Evolutionary conservation across 2,329 filamentous ascomycete species (phyloP).

Genomic region (Chalara sp.): DNA sequence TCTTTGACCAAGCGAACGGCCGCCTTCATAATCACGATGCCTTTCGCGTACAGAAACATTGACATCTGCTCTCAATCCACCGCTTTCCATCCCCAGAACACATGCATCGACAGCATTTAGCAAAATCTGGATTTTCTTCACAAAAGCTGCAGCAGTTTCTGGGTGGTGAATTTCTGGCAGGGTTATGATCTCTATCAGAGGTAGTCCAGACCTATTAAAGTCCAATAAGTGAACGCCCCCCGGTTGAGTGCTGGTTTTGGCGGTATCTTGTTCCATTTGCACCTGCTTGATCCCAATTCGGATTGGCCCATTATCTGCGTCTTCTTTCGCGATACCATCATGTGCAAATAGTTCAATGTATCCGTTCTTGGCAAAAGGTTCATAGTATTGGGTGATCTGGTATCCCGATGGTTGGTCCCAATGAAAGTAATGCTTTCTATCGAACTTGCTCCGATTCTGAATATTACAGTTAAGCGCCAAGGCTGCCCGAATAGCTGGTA

Average conservation of each 20-base stretch:
- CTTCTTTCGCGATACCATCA: constrained; percentile 73
- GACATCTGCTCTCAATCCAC: constrained; percentile 85
- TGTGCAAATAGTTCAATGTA: constrained; percentile 61
- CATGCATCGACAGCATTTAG: constrained; percentile 78
- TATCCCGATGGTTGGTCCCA: constrained; percentile 96
- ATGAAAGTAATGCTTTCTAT: constrained; percentile 98
- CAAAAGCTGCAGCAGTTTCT: constrained; percentile 78
- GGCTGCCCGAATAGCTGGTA: constrained; percentile 87
- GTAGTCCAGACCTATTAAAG: constrained; percentile 87
- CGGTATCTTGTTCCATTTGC: constrained; percentile 96
- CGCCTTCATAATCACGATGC: constrained; percentile 19
- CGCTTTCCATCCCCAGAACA: constrained; percentile 86
- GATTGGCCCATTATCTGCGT: constrained; percentile 57
- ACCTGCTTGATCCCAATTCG: constrained; percentile 83
- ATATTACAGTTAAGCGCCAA: constrained; percentile 76
- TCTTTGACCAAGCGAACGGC: constrained; percentile 67
- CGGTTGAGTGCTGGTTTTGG: constrained; percentile 79
- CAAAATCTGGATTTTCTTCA: constrained; percentile 80
- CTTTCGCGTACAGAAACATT: constrained; percentile 79
- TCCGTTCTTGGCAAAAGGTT: constrained; percentile 64
- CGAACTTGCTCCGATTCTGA: constrained; percentile 73
- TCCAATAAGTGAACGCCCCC: constrained; percentile 74
- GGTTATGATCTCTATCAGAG: constrained; percentile 93
- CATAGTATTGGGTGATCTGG: constrained; percentile 95
- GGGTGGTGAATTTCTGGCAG: constrained; percentile 82